Conservation (phyloP, 768 basidiomycete species). For the Hortiboletus campestris region DNA sequence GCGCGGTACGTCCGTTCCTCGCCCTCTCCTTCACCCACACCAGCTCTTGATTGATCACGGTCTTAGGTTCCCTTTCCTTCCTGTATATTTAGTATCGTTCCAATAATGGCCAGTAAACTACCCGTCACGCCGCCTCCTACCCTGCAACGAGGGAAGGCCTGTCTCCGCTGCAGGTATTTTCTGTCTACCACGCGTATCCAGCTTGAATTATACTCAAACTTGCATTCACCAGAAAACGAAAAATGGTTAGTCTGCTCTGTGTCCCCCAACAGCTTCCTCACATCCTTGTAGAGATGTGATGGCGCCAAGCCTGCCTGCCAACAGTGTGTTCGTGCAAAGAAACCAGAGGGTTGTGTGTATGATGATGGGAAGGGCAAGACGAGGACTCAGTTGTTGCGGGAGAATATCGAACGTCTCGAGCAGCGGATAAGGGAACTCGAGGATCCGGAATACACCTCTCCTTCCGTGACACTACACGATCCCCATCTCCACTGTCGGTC, state of each 20-base stretch:
- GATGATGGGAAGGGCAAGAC: conserved; percentile 86
- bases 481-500: conserved; percentile 47
- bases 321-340: conserved; percentile 77
- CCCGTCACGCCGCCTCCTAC: conserved; percentile 35
- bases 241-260: conserved; percentile 48
- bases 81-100: conserved; percentile 37
- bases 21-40: neutral
- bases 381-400: conserved; percentile 73
- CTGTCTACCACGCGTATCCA: neutral
- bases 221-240: conserved; percentile 52
- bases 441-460: conserved; percentile 67
- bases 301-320: conserved; percentile 75
- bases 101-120: conserved; percentile 36
- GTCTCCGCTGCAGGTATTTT: conserved; percentile 66
- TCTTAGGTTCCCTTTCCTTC: conserved; percentile 21
- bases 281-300: conserved; percentile 61
- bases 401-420: conserved; percentile 73
- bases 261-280: conserved; percentile 4
- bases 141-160: conserved; percentile 68
- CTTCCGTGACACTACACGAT: conserved; percentile 69
- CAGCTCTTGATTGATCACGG: neutral
- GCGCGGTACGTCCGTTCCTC: conserved; percentile 11
- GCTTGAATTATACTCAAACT: conserved; percentile 13
- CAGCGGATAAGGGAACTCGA: conserved; percentile 71
- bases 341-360: conserved; percentile 71